These are phyloP conservation scores for Diospyros kaki DNA, from an alignment of 148 eudicot genomes.

Conservation along the genomic window DNA sequence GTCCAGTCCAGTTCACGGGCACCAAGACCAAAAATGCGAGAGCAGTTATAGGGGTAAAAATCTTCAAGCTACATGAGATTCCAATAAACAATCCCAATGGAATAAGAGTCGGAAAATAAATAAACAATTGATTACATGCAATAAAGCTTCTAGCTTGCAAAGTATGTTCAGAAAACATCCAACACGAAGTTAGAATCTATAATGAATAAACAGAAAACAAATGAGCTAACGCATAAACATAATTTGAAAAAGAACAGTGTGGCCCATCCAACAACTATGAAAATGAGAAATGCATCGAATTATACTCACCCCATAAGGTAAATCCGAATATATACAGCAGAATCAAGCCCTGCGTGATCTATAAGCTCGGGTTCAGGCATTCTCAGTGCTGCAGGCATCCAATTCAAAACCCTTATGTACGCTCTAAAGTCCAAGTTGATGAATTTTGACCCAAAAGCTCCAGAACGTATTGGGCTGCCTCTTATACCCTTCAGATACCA, in stretches of 20 bases:
- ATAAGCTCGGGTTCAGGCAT: constrained; percentile 99
- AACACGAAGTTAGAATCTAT: too few species aligned
- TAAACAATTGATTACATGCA: not conserved
- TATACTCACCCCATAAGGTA: constrained; percentile 88
- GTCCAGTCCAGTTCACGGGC: constrained; percentile 88
- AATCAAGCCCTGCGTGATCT: constrained; percentile 96
- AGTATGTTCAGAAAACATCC: too few species aligned
- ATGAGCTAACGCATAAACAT: too few species aligned
- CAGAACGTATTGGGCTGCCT: constrained; percentile 58
- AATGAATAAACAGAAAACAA: too few species aligned
- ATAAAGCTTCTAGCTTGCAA: not conserved
- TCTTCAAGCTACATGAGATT: constrained; percentile 72
- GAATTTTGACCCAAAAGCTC: constrained; percentile 50
- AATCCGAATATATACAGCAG: constrained; percentile 85
- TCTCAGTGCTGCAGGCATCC: constrained; percentile 98
- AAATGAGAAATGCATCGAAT: constrained; percentile 4
- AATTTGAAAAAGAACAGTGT: too few species aligned
- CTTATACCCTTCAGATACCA: constrained; percentile 95
- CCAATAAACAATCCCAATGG: not conserved
- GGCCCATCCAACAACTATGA: not conserved
- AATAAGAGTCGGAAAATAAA: not conserved
- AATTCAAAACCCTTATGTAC: constrained; percentile 70
- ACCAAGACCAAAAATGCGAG: constrained; percentile 79
- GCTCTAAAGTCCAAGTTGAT: constrained; percentile 69
- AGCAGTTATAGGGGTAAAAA: constrained; percentile 81